phyloP scores from a whole-genome alignment of 2,329 filamentous ascomycete genomes.

The Rhynchosporium secalis region DNA sequence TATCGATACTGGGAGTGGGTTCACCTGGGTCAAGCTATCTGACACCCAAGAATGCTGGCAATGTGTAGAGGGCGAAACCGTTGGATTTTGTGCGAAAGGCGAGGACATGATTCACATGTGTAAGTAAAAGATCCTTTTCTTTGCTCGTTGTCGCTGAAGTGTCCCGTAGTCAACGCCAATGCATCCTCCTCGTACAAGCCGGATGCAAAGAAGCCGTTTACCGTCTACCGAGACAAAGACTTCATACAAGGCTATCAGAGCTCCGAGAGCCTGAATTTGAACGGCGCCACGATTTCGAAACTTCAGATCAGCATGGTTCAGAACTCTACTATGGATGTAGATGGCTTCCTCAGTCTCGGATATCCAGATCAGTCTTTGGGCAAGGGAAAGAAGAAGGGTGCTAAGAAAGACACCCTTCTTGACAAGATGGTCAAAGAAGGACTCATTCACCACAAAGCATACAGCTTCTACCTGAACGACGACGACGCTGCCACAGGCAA shows the following conservation, averaged over 20 bases:
- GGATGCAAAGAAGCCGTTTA: background rate
- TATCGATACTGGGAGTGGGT: slow-evolving; percentile 63
- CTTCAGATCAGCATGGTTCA: slow-evolving; percentile 58
- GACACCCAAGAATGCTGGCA: slow-evolving; percentile 33
- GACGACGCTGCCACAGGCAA: slow-evolving; percentile 37
- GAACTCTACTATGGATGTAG: slow-evolving; percentile 46
- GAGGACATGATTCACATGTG: background rate
- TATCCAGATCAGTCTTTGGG: slow-evolving; percentile 51
- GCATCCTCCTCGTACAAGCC: slow-evolving; percentile 37
- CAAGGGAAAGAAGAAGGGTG: slow-evolving; percentile 8
- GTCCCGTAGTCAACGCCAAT: slow-evolving; percentile 48
- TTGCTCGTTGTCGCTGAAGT: background rate
- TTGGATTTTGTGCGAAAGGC: background rate
- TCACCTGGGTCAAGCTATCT: slow-evolving; percentile 55
- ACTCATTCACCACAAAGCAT: slow-evolving; percentile 45
- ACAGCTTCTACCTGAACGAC: slow-evolving; percentile 38
- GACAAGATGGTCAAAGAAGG: slow-evolving; percentile 43
- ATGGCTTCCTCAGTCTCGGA: slow-evolving; percentile 59
- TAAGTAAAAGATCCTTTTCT: background rate
- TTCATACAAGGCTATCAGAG: slow-evolving; percentile 52
- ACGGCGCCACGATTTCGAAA: slow-evolving; percentile 46
- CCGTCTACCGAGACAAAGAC: background rate
- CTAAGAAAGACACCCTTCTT: slow-evolving; percentile 30
- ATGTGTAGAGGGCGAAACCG: slow-evolving; percentile 39
- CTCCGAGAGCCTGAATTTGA: slow-evolving; percentile 52